phyloP scores from a whole-genome alignment of 495 filamentous ascomycete species.

The Penicillium verhagenii region DNA sequence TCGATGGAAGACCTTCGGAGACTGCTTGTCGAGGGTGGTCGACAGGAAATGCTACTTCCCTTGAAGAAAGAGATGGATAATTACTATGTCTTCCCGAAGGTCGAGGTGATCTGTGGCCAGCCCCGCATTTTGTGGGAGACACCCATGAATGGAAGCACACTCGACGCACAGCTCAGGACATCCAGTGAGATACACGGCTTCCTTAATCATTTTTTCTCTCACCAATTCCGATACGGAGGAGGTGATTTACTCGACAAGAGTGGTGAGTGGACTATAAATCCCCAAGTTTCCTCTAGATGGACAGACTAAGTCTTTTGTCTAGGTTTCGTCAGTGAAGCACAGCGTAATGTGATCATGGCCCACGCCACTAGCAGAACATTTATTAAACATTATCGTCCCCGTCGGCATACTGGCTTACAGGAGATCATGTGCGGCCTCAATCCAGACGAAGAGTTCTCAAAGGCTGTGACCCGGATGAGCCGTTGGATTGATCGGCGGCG shows the following conservation, averaged over 20 bases:
- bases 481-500: constrained; percentile 28
- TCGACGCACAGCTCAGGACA: constrained; percentile 19
- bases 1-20: constrained; percentile 17
- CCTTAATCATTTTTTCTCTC: constrained; percentile 19
- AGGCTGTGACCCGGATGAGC: constrained; percentile 24
- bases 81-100: constrained; percentile 17
- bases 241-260: constrained; percentile 25
- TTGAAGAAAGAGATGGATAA: constrained; percentile 15
- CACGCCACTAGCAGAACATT: constrained; percentile 30
- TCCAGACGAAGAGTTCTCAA: constrained; percentile 22
- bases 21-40: constrained; percentile 12
- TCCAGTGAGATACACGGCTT: constrained; percentile 26
- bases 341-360: constrained; percentile 41
- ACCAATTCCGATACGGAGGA: constrained; percentile 21
- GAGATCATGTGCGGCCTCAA: constrained; percentile 26
- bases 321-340: constrained; percentile 39
- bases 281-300: too few species aligned
- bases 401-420: constrained; percentile 21
- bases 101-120: constrained; percentile 3
- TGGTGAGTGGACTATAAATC: too few species aligned
- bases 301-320: too few species aligned
- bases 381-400: constrained; percentile 38
- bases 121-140: constrained; percentile 12
- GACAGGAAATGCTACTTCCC: constrained; percentile 13
- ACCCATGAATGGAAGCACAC: constrained; percentile 14